phyloP scores from a whole-genome alignment of 441 rosid genomes.

The Kokia cookei region DNA sequence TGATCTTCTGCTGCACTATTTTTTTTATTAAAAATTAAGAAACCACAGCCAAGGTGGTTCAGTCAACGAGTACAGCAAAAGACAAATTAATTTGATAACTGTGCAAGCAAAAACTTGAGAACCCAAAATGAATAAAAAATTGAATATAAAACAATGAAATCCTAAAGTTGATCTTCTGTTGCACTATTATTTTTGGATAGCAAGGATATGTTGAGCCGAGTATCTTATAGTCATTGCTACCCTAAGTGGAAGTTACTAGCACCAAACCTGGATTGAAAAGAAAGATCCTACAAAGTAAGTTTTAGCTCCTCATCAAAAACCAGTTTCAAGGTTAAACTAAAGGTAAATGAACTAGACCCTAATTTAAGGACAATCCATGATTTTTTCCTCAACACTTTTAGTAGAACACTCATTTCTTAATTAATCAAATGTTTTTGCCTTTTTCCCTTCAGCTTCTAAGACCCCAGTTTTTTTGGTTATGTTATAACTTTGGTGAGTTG shows the following conservation, averaged over 20 bases:
- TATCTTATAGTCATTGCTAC: neutral
- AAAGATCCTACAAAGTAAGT: neutral
- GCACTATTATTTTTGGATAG: too few species aligned
- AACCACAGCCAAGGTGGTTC: too few species aligned
- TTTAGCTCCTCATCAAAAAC: neutral
- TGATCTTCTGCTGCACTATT: too few species aligned
- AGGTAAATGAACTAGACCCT: constrained; percentile 7
- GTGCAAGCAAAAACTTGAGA: too few species aligned
- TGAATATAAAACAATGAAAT: too few species aligned
- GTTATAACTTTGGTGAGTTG: too few species aligned
- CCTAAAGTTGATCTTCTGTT: too few species aligned
- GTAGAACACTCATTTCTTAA: neutral
- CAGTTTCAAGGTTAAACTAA: neutral
- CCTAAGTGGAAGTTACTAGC: neutral
- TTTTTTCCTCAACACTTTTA: neutral
- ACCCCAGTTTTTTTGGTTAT: neutral
- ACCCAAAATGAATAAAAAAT: too few species aligned
- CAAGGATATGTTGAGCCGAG: too few species aligned
- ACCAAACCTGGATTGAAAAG: neutral
- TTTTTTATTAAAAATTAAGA: too few species aligned
- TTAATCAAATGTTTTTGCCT: neutral
- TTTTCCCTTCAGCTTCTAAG: neutral
- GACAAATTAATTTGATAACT: too few species aligned
- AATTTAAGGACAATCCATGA: constrained; percentile 5
- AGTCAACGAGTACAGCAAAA: too few species aligned